Evolutionary conservation across 1,284 basidiomycete genomes (phyloP), one percentile per base, ranked within the genome.

Genomic region (Puccinia sorghi): DNA sequence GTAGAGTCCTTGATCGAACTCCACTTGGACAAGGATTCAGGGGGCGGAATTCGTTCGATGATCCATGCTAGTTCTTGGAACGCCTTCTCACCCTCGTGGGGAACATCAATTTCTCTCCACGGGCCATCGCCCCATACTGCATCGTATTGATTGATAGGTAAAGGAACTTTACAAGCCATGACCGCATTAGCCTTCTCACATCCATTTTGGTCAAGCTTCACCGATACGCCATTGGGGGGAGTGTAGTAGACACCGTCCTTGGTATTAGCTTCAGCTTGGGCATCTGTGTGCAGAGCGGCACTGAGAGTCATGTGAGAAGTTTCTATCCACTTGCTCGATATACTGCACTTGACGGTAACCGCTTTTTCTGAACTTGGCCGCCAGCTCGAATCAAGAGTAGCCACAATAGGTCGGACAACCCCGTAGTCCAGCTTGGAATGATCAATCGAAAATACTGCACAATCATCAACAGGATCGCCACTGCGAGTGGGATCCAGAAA

Each of bases 41-140:
- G 88, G 79, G 90, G 88, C 5, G 92, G 90, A 79, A 94, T 88
- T 72, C 93, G 89, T 83, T 94, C 92, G 17, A 93, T 87, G 43
- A 96, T 86, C 93, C 94, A 97, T 0, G 93, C 91, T 9, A 95
- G 84, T 8, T 90, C 87, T 81, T 89, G 89, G 86, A 94, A 95
- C 0, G 90, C 91, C 1, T 88, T 87, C 50, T 85, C 84, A 7
- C 93, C 90, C 82, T 95, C 92, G 82, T 94, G 90, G 9, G 93
- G 87, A 81, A 92, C 90, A 84, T 95, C 93, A 43, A 97, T 89
- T 82, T 93, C 91, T 43, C 86, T 86, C 93, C 93, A 96, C 1
- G 83, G 81, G 11, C 88, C 89, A 50, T 86, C 86, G 3, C 90
- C 89, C 94, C 94, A 97, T 83, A 93, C 91, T 2, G 87, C 81